Percentiles rank a stretch among this genome's conserved stretches.
Evolutionary conservation across 1,284 basidiomycete species (phyloP).

Genomic region (Cryptococcus deneoformans): DNA sequence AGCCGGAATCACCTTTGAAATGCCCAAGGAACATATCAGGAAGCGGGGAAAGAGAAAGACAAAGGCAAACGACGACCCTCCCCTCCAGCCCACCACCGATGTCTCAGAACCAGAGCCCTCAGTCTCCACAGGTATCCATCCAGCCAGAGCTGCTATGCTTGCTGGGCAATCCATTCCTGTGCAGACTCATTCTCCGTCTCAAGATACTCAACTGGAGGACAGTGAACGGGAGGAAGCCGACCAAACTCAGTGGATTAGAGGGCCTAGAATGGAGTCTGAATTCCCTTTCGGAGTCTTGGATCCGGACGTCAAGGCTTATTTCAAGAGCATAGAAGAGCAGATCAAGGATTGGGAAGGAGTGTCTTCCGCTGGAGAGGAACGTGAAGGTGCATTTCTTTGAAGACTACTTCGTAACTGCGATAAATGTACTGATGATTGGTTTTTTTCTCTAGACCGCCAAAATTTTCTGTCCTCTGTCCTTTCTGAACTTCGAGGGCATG

Average conservation of each 20-base stretch:
- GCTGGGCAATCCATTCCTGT: conserved; percentile 18
- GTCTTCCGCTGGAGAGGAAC: conserved; percentile 52
- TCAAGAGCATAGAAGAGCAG: conserved; percentile 78
- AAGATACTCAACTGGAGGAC: neutral
- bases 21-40: conserved; percentile 49
- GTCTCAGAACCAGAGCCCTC: conserved; percentile 13
- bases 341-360: conserved; percentile 77
- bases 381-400: conserved; percentile 58
- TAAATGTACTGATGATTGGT: neutral
- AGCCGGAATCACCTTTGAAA: conserved; percentile 5
- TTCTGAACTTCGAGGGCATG: conserved; percentile 77
- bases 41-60: conserved; percentile 49
- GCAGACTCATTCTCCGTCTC: neutral
- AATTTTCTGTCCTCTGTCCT: conserved; percentile 81
- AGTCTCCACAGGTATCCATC: conserved; percentile 35
- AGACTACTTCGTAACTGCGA: neutral
- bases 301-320: conserved; percentile 85
- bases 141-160: conserved; percentile 37
- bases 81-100: conserved; percentile 4
- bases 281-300: conserved; percentile 86
- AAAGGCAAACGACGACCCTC: conserved; percentile 29
- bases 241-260: conserved; percentile 29
- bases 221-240: conserved; percentile 6
- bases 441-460: conserved; percentile 60
- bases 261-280: conserved; percentile 56